phyloP scores from a whole-genome alignment of 164 flowering plant genomes.

The Cinnamomum chago region DNA sequence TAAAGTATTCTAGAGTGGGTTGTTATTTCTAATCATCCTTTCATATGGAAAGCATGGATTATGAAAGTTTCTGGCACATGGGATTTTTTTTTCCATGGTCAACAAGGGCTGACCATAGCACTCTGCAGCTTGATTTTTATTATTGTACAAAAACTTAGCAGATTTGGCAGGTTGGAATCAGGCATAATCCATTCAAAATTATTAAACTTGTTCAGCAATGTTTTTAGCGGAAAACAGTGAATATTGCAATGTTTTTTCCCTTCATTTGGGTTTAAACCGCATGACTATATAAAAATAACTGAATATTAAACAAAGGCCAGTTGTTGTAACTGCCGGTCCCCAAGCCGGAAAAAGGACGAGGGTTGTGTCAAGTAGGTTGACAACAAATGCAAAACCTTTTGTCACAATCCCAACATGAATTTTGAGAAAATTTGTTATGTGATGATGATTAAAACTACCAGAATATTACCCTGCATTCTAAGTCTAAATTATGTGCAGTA shows the following conservation, averaged over 20 bases:
- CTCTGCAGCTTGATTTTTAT: background rate
- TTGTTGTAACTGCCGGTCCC: too few species aligned
- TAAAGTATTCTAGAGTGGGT: background rate
- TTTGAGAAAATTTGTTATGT: too few species aligned
- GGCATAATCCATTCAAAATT: background rate
- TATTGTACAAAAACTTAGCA: background rate
- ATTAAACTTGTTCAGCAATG: background rate
- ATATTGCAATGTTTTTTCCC: background rate
- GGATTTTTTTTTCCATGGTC: background rate
- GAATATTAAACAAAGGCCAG: too few species aligned
- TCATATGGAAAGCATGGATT: background rate
- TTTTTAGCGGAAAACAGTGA: background rate
- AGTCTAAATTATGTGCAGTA: too few species aligned
- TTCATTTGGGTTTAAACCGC: background rate
- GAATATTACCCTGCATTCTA: too few species aligned
- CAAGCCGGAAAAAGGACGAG: too few species aligned
- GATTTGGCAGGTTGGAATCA: background rate
- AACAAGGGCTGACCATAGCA: background rate
- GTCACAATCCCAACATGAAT: too few species aligned
- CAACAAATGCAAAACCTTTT: too few species aligned
- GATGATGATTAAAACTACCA: too few species aligned
- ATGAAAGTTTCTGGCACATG: too few species aligned
- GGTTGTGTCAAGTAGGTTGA: too few species aligned
- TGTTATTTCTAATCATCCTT: background rate
- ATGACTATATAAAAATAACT: too few species aligned